Percentiles rank a stretch among this genome's conserved stretches.
Conservation (phyloP, 257 asterid genomes). For the Capsicum rhomboideum region DNA sequence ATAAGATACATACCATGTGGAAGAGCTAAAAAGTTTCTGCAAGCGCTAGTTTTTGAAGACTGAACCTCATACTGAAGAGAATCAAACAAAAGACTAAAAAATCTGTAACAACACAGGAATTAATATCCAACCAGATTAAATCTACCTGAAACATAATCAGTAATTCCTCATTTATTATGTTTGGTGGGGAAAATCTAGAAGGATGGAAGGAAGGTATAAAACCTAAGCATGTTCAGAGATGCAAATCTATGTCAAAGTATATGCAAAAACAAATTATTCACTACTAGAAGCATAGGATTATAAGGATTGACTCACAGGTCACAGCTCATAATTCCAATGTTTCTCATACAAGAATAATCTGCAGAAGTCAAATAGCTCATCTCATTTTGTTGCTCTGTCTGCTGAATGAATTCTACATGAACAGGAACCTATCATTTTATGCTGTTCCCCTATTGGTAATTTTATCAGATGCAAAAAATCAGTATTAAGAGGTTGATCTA, state of each 20-base stretch:
- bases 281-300: not conserved
- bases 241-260: not conserved
- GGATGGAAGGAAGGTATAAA: not conserved
- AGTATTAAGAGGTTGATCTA: not conserved
- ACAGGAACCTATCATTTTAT: not conserved
- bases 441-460: not conserved
- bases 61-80: not conserved
- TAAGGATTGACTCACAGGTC: not conserved
- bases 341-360: not conserved
- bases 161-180: not conserved
- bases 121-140: not conserved
- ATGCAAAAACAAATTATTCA: not conserved
- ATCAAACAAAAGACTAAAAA: not conserved
- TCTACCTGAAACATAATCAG: not conserved
- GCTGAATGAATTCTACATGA: not conserved
- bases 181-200: not conserved
- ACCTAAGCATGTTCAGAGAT: not conserved
- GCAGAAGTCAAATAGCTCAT: not conserved
- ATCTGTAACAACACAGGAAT: not conserved
- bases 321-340: not conserved
- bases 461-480: not conserved
- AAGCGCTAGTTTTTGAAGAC: not conserved
- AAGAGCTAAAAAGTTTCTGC: not conserved
- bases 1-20: not conserved
- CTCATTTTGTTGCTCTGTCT: not conserved